phyloP scores from a whole-genome alignment of 2,329 filamentous ascomycete species.

The Ophiocordyceps sinensis region DNA sequence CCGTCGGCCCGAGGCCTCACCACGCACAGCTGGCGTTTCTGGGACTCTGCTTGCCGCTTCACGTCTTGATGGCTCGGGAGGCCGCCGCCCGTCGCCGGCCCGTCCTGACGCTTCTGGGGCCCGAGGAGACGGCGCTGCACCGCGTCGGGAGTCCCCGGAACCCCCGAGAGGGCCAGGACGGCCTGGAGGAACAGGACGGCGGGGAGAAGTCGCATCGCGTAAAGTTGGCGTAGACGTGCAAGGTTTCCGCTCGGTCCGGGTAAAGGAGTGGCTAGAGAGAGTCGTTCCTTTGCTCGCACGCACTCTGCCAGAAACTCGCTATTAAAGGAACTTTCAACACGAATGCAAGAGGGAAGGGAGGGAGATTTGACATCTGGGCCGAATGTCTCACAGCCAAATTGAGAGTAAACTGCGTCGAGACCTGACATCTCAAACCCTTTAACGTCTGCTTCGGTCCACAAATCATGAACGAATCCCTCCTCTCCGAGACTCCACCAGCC shows the following conservation, averaged over 20 bases:
- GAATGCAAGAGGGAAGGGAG: neutral
- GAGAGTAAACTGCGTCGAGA: neutral
- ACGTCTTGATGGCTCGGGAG: neutral
- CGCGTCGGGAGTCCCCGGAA: neutral
- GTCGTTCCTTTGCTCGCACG: too few relatives aligned
- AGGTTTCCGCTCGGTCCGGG: too few relatives aligned
- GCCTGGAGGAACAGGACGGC: neutral
- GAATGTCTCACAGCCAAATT: neutral
- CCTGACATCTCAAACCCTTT: too few relatives aligned
- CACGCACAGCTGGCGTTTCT: conserved; percentile 14
- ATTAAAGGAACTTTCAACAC: too few relatives aligned
- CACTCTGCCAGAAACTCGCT: too few relatives aligned
- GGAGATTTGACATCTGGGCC: neutral
- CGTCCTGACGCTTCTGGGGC: neutral
- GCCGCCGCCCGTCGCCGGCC: neutral
- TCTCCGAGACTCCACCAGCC: too few relatives aligned
- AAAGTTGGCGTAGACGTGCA: too few relatives aligned
- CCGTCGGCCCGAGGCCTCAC: conserved; percentile 11
- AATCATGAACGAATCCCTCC: too few relatives aligned
- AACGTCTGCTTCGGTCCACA: neutral
- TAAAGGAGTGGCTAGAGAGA: neutral
- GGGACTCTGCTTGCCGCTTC: conserved; percentile 3
- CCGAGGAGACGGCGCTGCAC: neutral
- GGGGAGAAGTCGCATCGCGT: neutral
- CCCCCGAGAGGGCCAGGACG: neutral